Conservation (phyloP, 192 early-diverging fungal genomes). For the Pilobolus umbonatus region DNA sequence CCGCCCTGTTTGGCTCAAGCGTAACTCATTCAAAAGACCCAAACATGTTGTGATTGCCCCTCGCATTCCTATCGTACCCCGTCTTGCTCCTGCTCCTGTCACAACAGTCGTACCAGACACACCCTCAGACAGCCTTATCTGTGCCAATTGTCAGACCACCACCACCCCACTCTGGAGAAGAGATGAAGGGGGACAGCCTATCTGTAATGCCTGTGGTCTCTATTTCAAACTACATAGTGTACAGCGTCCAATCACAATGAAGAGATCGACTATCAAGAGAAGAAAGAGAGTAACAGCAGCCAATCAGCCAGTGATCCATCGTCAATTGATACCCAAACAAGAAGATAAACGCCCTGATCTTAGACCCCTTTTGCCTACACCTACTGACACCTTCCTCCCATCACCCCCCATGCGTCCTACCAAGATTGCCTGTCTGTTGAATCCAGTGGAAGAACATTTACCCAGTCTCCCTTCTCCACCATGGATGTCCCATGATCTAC, state of each 20-base stretch:
- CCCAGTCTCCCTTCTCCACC: slow-evolving; percentile 27
- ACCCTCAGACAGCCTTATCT: slow-evolving; percentile 15
- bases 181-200: slow-evolving; percentile 58
- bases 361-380: slow-evolving; percentile 12
- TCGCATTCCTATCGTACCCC: slow-evolving; percentile 15
- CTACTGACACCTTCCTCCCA: slow-evolving; percentile 3
- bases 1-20: slow-evolving; percentile 52
- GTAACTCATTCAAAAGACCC: slow-evolving; percentile 31
- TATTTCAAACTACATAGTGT: slow-evolving; percentile 80
- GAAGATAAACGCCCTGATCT: slow-evolving; percentile 3
- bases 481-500: slow-evolving; percentile 30
- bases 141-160: slow-evolving; percentile 70
- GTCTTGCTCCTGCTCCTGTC: slow-evolving; percentile 5
- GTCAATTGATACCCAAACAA: slow-evolving; percentile 1
- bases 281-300: slow-evolving; percentile 40
- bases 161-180: slow-evolving; percentile 74
- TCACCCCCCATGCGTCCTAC: slow-evolving; percentile 22
- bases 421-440: slow-evolving; percentile 24
- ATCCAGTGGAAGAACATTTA: slow-evolving; percentile 19
- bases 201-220: slow-evolving; percentile 92
- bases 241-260: slow-evolving; percentile 69
- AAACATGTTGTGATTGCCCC: slow-evolving; percentile 6
- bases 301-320: background rate
- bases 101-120: background rate
- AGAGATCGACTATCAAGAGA: slow-evolving; percentile 64